These are phyloP conservation scores for Pythium inflatum DNA, from an alignment of 352 stramenopile genomes.

Conservation along the genomic window DNA sequence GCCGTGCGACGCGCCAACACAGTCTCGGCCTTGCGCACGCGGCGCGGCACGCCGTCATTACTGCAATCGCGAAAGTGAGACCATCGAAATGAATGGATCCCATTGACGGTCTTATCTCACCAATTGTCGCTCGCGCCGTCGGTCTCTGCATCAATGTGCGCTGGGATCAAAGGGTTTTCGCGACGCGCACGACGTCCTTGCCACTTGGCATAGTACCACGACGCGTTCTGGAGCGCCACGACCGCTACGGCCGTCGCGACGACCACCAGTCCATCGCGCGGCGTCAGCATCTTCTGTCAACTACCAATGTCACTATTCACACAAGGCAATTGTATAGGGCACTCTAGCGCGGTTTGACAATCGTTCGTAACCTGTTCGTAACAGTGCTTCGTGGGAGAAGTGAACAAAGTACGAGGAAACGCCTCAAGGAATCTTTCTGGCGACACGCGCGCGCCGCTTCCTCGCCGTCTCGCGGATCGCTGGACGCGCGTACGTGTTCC, in stretches of 20 bases:
- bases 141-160: slow-evolving; percentile 31
- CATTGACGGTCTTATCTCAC: too few species aligned
- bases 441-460: not conserved
- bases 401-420: not conserved
- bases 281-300: slow-evolving; percentile 23
- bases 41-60: slow-evolving; percentile 29
- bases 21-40: slow-evolving; percentile 44
- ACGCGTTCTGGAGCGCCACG: slow-evolving; percentile 29
- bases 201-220: slow-evolving; percentile 26
- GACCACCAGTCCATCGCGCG: slow-evolving; percentile 30
- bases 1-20: slow-evolving; percentile 43
- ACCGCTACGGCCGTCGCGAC: slow-evolving; percentile 27
- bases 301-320: not conserved
- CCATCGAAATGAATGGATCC: too few species aligned
- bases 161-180: slow-evolving; percentile 32
- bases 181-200: slow-evolving; percentile 20
- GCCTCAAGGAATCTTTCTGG: not conserved
- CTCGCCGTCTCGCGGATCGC: slow-evolving; percentile 12
- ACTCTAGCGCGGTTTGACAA: too few species aligned
- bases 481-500: slow-evolving; percentile 1
- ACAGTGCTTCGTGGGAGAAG: not conserved
- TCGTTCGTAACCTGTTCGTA: not conserved
- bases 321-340: too few species aligned
- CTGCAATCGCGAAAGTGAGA: too few species aligned
- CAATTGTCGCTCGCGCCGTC: slow-evolving; percentile 18